A percentile compares a stretch with the other conserved stretches of the same genome.
Evolutionary conservation across 73 alveolate species (phyloP).

Genomic region (Paramecium sonneborni): DNA sequence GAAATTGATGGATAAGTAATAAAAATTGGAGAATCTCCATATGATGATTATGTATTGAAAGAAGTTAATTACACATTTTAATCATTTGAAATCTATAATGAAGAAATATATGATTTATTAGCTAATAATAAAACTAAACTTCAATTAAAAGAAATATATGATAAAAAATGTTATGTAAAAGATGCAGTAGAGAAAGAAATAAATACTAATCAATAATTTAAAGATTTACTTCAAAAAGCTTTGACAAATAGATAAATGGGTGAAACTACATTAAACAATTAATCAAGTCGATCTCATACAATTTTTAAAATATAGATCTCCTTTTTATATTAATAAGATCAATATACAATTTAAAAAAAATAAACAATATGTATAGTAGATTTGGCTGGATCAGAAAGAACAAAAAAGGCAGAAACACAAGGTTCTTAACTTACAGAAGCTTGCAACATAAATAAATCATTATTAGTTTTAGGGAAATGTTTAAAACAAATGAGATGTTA

Average conservation of each 20-base stretch:
- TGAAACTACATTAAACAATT: conserved; percentile 70
- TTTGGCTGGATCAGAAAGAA: conserved; percentile 70
- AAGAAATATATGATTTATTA: conserved; percentile 79
- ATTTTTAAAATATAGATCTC: conserved; percentile 70
- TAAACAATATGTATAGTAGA: not conserved
- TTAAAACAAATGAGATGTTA: conserved; percentile 73
- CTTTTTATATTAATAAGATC: conserved; percentile 72
- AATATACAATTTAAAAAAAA: conserved; percentile 63
- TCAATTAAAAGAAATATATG: conserved; percentile 74
- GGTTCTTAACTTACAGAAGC: conserved; percentile 81
- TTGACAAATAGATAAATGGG: conserved; percentile 73
- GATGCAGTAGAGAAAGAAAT: conserved; percentile 71
- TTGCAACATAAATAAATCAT: conserved; percentile 77
- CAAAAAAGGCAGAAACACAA: conserved; percentile 75
- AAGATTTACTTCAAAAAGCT: conserved; percentile 70
- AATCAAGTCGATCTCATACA: conserved; percentile 81
- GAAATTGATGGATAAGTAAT: not conserved
- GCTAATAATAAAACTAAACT: conserved; percentile 72
- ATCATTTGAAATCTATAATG: conserved; percentile 78
- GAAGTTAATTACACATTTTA: conserved; percentile 38
- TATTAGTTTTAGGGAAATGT: conserved; percentile 78
- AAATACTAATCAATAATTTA: conserved; percentile 49
- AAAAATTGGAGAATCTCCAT: not conserved
- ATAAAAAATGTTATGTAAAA: conserved; percentile 72
- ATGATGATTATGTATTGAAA: conserved; percentile 42